phyloP scores from a whole-genome alignment of 345 rosid genomes.

The Eutrema heterophyllum region DNA sequence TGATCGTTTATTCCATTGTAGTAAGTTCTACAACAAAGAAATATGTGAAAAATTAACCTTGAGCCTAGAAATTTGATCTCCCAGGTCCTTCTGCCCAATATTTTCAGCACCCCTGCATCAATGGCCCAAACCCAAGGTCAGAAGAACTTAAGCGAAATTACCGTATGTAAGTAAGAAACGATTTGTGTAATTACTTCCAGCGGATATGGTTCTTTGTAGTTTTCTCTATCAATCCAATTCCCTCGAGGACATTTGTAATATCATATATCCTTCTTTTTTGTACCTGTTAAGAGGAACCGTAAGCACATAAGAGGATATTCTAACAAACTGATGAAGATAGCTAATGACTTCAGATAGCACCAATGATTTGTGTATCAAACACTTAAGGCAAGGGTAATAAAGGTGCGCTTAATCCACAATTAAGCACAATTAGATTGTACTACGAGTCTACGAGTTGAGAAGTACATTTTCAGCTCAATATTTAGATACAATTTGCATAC shows the following conservation, averaged over 20 bases:
- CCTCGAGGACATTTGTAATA: conserved; percentile 85
- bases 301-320: neutral
- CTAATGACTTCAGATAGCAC: no score
- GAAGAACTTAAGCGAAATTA: neutral
- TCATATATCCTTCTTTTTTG: conserved; percentile 90
- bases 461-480: neutral
- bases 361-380: no score
- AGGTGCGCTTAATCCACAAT: neutral
- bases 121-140: conserved; percentile 22
- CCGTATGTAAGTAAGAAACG: neutral
- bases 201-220: conserved; percentile 74
- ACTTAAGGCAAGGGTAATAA: neutral
- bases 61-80: conserved; percentile 40
- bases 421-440: neutral
- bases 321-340: no score
- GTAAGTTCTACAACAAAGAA: conserved; percentile 3
- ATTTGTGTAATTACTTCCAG: conserved; percentile 52
- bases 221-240: conserved; percentile 73
- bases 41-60: conserved; percentile 37
- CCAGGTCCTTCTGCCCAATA: conserved; percentile 41
- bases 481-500: conserved; percentile 30
- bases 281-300: conserved; percentile 42
- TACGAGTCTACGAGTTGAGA: neutral
- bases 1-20: neutral
- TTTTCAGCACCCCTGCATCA: conserved; percentile 51